Base-by-base conservation (phyloP, 2,329 filamentous ascomycete genomes). In the Seiridium cupressi region DNA sequence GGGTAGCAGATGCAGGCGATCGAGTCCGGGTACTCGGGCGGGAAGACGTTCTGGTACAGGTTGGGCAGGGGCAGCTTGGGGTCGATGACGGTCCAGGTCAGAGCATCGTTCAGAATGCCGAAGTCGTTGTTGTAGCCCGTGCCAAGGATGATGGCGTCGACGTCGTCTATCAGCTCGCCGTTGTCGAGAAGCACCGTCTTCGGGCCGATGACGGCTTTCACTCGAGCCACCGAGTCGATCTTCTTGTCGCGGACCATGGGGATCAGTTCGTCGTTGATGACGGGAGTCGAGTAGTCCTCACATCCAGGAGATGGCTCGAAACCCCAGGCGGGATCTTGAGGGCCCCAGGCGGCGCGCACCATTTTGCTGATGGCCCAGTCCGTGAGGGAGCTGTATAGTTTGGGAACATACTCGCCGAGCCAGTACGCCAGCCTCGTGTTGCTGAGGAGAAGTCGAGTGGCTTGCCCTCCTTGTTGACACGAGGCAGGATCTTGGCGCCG, bases 31-130 rank as follows among this genome's bases (percentile, higher is more conserved):
- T 55, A 46, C 31, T 55, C 53, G 11, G 53, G 53, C n/a, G 53
- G 53, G 18, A 55, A 55, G 38, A 55, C 36, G 26, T 46, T 46
- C 32, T 55, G 53, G 53, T 55, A 55, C 26, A 55, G 38, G 11
- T 55, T 55, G 10, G 53, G 53, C 35, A 55, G 42, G 35, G 53
- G 53, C 36, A 44, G 38, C 42, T 55, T 55, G 32, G 53, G 53
- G 38, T 55, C 53, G 38, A 55, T 55, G 18, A 46, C 11, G 38
- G 53, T 55, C 53, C 53, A 55, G 53, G 53, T 55, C 42, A 55
- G 32, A 1, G 53, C 53, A 32, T 55, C 53, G 42, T 55, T 55
- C 34, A 55, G 36, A 7, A 55, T 31, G 10, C 53, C 53, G 38
- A 55, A 55, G 38, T 55, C 53, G 26, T 55, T 55, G 36, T 55